A percentile compares a stretch with the other conserved stretches of the same genome.
These are phyloP conservation scores for Tetrapyrgos nigripes DNA, from an alignment of 1,284 basidiomycete genomes.

Conservation along the genomic window DNA sequence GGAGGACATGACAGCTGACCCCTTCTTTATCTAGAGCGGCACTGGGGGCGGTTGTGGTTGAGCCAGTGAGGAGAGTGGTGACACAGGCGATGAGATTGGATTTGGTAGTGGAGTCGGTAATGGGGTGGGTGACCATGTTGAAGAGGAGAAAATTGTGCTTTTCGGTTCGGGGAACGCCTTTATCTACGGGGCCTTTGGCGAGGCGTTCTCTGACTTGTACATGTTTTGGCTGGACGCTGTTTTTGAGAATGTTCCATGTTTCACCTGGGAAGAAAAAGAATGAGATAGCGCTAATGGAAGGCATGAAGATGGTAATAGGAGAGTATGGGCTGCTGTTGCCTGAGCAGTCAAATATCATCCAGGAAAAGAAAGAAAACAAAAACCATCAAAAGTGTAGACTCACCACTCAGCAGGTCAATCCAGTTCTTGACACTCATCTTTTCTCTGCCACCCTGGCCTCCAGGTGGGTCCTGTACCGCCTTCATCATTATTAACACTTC, in stretches of 20 bases:
- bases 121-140: conserved; percentile 97
- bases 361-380: neutral
- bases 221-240: conserved; percentile 97
- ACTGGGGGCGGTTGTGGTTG: conserved; percentile 82
- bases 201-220: conserved; percentile 95
- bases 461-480: conserved; percentile 52
- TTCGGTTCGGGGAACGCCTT: conserved; percentile 95
- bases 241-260: conserved; percentile 99
- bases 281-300: neutral
- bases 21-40: conserved; percentile 79
- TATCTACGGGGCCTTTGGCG: conserved; percentile 97
- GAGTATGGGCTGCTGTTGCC: neutral
- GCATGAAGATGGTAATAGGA: neutral
- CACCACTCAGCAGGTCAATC: conserved; percentile 94
- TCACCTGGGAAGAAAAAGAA: conserved; percentile 65
- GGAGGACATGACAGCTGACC: conserved; percentile 77
- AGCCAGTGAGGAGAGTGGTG: conserved; percentile 80
- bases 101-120: conserved; percentile 90
- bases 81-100: conserved; percentile 82
- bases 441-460: conserved; percentile 44
- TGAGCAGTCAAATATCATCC: neutral
- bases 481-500: conserved; percentile 97
- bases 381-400: conserved; percentile 34
- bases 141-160: conserved; percentile 98
- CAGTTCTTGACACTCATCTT: conserved; percentile 90